These are phyloP conservation scores for Daedaleopsis sinensis DNA, from an alignment of 768 basidiomycete species.

Conservation along the genomic window DNA sequence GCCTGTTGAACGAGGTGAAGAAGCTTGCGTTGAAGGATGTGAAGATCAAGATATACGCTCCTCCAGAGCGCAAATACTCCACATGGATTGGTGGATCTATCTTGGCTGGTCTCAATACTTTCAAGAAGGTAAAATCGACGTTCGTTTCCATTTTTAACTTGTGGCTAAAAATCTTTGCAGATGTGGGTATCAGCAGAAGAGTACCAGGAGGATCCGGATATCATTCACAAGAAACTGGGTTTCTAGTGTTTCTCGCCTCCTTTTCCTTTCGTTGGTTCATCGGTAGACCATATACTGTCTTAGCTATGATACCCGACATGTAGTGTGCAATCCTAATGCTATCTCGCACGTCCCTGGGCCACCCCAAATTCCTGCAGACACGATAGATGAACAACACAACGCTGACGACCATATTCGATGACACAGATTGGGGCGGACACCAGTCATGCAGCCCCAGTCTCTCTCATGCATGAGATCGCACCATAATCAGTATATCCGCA, in stretches of 20 bases:
- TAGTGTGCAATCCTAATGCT: constrained; percentile 24
- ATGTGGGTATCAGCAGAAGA: constrained; percentile 99
- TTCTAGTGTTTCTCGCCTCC: constrained; percentile 48
- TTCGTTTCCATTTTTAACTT: constrained; percentile 9
- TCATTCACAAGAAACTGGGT: constrained; percentile 94
- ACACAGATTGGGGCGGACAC: too few relatives aligned
- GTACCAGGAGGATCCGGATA: constrained; percentile 98
- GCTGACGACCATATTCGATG: too few relatives aligned
- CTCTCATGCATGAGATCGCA: background rate
- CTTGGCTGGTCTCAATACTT: constrained; percentile 91
- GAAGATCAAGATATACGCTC: constrained; percentile 99
- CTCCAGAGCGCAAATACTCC: constrained; percentile 98
- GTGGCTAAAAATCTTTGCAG: constrained; percentile 40
- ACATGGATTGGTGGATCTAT: constrained; percentile 99
- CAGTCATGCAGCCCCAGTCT: too few relatives aligned
- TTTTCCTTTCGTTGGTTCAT: constrained; percentile 12
- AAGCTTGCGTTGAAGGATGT: constrained; percentile 93
- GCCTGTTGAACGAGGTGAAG: constrained; percentile 95
- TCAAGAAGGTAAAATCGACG: constrained; percentile 78
- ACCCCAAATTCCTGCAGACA: background rate
- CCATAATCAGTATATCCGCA: constrained; percentile 22
- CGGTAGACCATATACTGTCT: constrained; percentile 26
- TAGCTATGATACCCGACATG: constrained; percentile 29
- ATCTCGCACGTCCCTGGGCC: constrained; percentile 8
- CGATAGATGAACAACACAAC: too few relatives aligned